Evolutionary conservation across 169 alveolate species (phyloP).

Genomic region (Plasmodium reichenowi): DNA sequence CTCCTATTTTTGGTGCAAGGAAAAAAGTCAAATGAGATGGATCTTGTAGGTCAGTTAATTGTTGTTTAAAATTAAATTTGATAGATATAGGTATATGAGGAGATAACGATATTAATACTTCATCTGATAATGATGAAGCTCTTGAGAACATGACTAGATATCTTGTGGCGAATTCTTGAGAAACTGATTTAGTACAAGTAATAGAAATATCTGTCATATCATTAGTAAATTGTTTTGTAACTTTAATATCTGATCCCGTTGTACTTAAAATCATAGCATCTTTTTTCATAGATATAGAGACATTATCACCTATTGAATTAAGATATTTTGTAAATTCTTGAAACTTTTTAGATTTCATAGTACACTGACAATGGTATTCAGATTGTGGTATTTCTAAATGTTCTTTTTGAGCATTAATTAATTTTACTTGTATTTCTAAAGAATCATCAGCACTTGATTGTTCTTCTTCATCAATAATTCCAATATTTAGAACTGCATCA

Average conservation of each 20-base stretch:
- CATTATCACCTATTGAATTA: slow-evolving; percentile 89
- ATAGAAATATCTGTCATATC: slow-evolving; percentile 86
- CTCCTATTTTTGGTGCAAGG: slow-evolving; percentile 87
- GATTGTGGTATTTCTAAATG: slow-evolving; percentile 89
- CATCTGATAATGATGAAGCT: slow-evolving; percentile 89
- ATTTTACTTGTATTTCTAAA: slow-evolving; percentile 85
- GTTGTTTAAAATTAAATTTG: slow-evolving; percentile 80
- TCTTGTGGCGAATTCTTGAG: slow-evolving; percentile 90
- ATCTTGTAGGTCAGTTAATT: slow-evolving; percentile 45
- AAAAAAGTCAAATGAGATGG: slow-evolving; percentile 78
- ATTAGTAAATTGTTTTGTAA: slow-evolving; percentile 85
- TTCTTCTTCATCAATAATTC: slow-evolving; percentile 72
- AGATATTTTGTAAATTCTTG: slow-evolving; percentile 89
- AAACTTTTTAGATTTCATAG: slow-evolving; percentile 87
- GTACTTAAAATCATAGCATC: slow-evolving; percentile 86
- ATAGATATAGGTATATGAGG: slow-evolving; percentile 88
- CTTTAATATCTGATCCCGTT: slow-evolving; percentile 89
- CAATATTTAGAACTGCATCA: slow-evolving; percentile 78
- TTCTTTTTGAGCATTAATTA: slow-evolving; percentile 88
- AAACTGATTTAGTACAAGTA: slow-evolving; percentile 84
- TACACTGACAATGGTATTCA: slow-evolving; percentile 87
- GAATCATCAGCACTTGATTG: slow-evolving; percentile 81
- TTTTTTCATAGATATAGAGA: slow-evolving; percentile 87
- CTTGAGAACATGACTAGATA: slow-evolving; percentile 87
- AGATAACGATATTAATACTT: slow-evolving; percentile 88